A percentile compares a stretch with the other conserved stretches of the same genome.
Evolutionary conservation across 257 asterid genomes (phyloP).

Genomic region (Linderniella brevidens): DNA sequence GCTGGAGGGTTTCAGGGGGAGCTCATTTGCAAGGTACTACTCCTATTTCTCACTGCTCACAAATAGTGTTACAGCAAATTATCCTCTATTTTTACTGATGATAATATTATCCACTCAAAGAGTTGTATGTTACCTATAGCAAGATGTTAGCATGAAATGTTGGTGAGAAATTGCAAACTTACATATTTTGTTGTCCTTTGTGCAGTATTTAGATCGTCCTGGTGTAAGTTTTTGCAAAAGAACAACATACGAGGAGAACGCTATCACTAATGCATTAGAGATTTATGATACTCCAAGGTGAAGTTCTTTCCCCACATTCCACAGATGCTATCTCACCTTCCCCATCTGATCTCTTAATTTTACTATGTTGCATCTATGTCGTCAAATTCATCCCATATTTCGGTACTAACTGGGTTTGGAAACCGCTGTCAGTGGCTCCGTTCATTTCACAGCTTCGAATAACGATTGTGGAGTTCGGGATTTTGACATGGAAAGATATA

Average conservation of each 20-base stretch:
- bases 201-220: slow-evolving; percentile 46
- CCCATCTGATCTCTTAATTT: neutral
- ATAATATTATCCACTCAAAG: too few relatives aligned
- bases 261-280: slow-evolving; percentile 37
- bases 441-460: slow-evolving; percentile 46
- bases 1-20: slow-evolving; percentile 49
- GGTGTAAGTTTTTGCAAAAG: slow-evolving; percentile 50
- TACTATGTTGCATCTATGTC: neutral
- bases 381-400: neutral
- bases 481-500: slow-evolving; percentile 25
- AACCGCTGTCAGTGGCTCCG: slow-evolving; percentile 29
- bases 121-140: too few relatives aligned
- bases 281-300: slow-evolving; percentile 32
- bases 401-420: slow-evolving; percentile 13
- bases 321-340: neutral
- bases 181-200: slow-evolving; percentile 7
- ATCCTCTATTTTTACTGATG: too few relatives aligned
- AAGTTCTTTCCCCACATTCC: slow-evolving; percentile 5
- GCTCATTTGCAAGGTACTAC: slow-evolving; percentile 41
- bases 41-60: slow-evolving; percentile 5
- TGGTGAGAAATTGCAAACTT: too few relatives aligned
- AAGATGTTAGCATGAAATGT: too few relatives aligned
- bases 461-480: slow-evolving; percentile 39
- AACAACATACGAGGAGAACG: slow-evolving; percentile 56
- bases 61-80: neutral